Evolutionary conservation across 176 grass and related monocot species (phyloP), one percentile per base, ranked within the genome.

Genomic region (Aegilops longissima): DNA sequence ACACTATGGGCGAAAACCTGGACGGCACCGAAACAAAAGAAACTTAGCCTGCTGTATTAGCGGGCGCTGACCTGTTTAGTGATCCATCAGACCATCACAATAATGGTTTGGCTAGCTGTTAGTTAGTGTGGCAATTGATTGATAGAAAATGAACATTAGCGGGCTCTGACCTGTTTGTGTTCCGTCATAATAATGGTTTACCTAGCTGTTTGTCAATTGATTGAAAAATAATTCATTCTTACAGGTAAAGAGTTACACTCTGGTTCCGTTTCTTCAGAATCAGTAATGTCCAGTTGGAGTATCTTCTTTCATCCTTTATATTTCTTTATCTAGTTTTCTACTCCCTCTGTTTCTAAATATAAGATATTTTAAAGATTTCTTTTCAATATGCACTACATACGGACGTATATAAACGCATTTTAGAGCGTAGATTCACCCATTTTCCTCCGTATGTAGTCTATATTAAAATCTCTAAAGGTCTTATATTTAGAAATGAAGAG

Each of bases 1-100:
- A 54, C 51, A 52, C 49, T 17, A 17, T 52, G 49, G 14, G 49
- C 2, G 14, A 52, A 52, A 52, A 52, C 49, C 49, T 52, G 0
- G 49, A 52, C 49, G 0, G 1, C 16, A 52, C 14, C 49, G 5
- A 52, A 51, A 52, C 16, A 54, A 54, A 52, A 17, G 1, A 51
- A 51, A 18, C 34, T 61, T 70, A 29, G 69, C 65, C 30, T 59
- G 84, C 47, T 79, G 27, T 70, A 79, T 61, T 58, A 69, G 33
- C 45, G 2, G 18, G 20, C 8, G 65, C 42, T 29, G 9, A 38
- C 66, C 42, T 9, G 66, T 38, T 24, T 35, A 8, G 5, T 17
- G 31, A 10, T 24, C 9, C 31, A 56, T 69, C 31, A 3, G 3
- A 58, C 9, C 31, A 56, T 69, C 31, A 3, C 6, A 68, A 51